Base-by-base conservation (phyloP, 2,329 filamentous ascomycete genomes). In the Cytospora mali region DNA sequence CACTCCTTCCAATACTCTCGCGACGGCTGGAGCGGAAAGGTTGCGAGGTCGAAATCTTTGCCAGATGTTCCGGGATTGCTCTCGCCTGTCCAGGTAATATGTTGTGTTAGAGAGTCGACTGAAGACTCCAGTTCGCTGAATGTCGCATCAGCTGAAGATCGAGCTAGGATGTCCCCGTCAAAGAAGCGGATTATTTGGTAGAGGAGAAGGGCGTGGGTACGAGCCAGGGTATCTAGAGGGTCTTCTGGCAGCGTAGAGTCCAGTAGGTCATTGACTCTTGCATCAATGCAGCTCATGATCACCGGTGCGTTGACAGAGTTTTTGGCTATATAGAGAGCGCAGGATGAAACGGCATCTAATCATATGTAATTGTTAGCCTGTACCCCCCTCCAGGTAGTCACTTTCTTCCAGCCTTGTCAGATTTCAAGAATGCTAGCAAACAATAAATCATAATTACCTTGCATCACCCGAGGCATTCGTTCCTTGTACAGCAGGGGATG, bases 401-500 rank as follows among this genome's bases (percentile, higher is more conserved):
- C 21, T 2, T 7, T 27, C n/a, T 11, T 28, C 33, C 14, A 35
- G 4, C 7, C 33, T 35, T 7, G 23, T 25, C n/a, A n/a, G n/a
- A n/a, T n/a, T n/a, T n/a, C n/a, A n/a, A 11, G 6, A 3, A 2
- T 10, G 18, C 1, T 35, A 14, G n/a, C 9, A 14, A 18, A 27
- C 7, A 23, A 11, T 31, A 35, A 46, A 16, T 49, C 6, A 13
- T 21, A 64, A 57, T 21, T 67, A 79, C 80, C 82, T 74, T 84
- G 79, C 68, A 86, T 78, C 0, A 71, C 74, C 31, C 72, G 72
- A 1, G 84, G 84, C 81, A 86, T 84, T 10, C 69, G 61, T 2
- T 80, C 75, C n/a, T 73, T 73, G 63, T 84, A 86, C 0, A 87
- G 72, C n/a, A 74, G 69, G 0, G 74, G 73, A 65, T 87, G 84